A percentile compares a stretch with the other conserved stretches of the same genome.
phyloP scores from a whole-genome alignment of 352 stramenopile species.

The Globisporangium paroecandrum region DNA sequence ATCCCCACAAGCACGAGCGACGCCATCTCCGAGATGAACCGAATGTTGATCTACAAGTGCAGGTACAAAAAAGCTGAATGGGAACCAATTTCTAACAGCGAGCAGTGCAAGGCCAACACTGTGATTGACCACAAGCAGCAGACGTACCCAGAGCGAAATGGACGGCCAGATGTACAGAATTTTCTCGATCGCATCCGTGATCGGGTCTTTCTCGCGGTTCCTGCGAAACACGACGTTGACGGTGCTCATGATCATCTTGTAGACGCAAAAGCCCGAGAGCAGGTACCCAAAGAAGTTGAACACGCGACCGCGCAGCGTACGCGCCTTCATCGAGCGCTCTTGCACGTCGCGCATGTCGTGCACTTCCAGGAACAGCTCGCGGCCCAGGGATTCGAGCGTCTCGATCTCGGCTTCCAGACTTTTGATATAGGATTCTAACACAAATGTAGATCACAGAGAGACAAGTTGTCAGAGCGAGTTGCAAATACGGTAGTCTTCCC shows the following conservation, averaged over 20 bases:
- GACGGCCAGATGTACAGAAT: conserved; percentile 82
- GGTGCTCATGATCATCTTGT: conserved; percentile 87
- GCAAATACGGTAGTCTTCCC: not conserved
- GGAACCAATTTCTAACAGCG: not conserved
- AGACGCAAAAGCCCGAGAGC: conserved; percentile 76
- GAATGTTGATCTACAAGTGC: conserved; percentile 56
- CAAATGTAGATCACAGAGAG: not conserved
- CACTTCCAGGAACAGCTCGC: conserved; percentile 82
- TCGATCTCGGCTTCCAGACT: conserved; percentile 65
- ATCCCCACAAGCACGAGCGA: conserved; percentile 77
- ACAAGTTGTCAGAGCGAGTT: not conserved
- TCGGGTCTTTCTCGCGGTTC: conserved; percentile 82
- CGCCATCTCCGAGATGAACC: conserved; percentile 74
- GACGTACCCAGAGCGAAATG: conserved; percentile 48
- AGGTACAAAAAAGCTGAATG: not conserved
- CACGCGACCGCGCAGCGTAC: conserved; percentile 63
- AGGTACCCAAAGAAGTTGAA: conserved; percentile 82
- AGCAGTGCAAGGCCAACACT: not conserved
- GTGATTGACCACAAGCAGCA: not conserved
- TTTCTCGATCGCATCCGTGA: conserved; percentile 78
- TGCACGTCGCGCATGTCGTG: conserved; percentile 75
- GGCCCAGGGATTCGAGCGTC: conserved; percentile 70
- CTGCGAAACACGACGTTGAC: conserved; percentile 76
- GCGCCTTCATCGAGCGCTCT: conserved; percentile 44
- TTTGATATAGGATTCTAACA: conserved; percentile 58